A percentile compares a stretch with the other conserved stretches of the same genome.
Evolutionary conservation across 2,329 filamentous ascomycete species (phyloP).

Genomic region (Cordyceps cicadae): DNA sequence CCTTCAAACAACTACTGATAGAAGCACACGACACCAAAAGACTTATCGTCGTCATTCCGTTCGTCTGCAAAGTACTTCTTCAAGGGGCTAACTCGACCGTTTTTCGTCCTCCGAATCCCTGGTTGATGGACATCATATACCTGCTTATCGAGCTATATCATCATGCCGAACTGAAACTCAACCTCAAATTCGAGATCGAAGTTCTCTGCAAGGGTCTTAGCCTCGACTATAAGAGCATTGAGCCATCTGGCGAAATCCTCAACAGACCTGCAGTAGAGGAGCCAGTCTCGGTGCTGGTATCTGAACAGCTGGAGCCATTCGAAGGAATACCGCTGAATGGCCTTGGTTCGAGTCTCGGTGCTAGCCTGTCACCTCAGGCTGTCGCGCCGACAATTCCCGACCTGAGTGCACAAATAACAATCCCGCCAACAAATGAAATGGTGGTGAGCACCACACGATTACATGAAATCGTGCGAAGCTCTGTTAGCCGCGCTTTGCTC

Average conservation of each 20-base stretch:
- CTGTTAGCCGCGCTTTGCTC: constrained; percentile 80
- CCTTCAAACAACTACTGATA: constrained; percentile 89
- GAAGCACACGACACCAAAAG: constrained; percentile 91
- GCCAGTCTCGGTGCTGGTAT: constrained; percentile 48
- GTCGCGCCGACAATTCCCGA: constrained; percentile 78
- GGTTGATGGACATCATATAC: constrained; percentile 93
- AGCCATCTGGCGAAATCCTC: constrained; percentile 78
- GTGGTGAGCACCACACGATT: constrained; percentile 62
- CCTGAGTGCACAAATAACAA: constrained; percentile 67
- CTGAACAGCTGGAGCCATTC: constrained; percentile 70
- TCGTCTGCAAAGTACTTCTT: constrained; percentile 90
- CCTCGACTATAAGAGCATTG: constrained; percentile 86
- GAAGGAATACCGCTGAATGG: constrained; percentile 74
- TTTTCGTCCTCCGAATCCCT: constrained; percentile 91
- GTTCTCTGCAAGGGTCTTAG: constrained; percentile 88
- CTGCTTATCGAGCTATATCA: constrained; percentile 91
- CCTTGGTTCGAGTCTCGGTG: constrained; percentile 58
- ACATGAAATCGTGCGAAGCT: constrained; percentile 71
- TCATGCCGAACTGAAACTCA: constrained; percentile 85
- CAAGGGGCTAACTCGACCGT: constrained; percentile 79
- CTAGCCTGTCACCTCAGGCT: constrained; percentile 67
- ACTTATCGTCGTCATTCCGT: constrained; percentile 86
- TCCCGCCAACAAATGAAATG: constrained; percentile 74
- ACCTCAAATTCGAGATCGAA: constrained; percentile 97
- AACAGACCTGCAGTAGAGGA: constrained; percentile 62